These are phyloP conservation scores for Collybia mongolica DNA, from an alignment of 768 basidiomycete species.

Conservation along the genomic window DNA sequence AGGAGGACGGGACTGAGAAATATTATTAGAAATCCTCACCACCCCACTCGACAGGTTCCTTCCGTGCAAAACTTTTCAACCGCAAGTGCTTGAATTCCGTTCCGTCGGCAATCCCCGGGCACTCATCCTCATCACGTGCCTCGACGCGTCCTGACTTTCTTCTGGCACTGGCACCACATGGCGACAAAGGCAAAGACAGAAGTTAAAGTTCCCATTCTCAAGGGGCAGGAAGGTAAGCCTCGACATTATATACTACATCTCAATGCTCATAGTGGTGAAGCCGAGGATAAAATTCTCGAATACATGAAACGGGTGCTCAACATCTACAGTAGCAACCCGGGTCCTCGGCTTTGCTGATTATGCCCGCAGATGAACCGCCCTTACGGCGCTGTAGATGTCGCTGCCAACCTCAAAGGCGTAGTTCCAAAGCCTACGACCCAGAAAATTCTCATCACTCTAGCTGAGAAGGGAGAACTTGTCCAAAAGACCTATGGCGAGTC, in stretches of 20 bases:
- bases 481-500: conserved; percentile 79
- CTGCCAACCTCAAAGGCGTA: conserved; percentile 87
- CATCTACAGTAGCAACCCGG: not conserved
- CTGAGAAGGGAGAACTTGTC: conserved; percentile 82
- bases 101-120: not conserved
- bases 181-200: conserved; percentile 57
- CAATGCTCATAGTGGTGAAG: conserved; percentile 29
- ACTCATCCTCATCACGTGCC: not conserved
- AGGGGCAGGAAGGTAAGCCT: conserved; percentile 67
- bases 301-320: conserved; percentile 69
- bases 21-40: too few species aligned
- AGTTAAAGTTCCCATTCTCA: conserved; percentile 54
- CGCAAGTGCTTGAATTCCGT: not conserved
- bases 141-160: not conserved
- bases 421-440: conserved; percentile 83
- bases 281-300: conserved; percentile 73
- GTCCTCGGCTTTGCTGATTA: not conserved
- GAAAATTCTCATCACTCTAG: conserved; percentile 77
- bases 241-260: not conserved
- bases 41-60: too few species aligned
- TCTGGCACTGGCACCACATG: conserved; percentile 29
- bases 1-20: not conserved
- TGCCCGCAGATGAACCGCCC: conserved; percentile 82
- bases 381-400: conserved; percentile 88
- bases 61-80: not conserved